Evolutionary conservation across 2,329 filamentous ascomycete genomes (phyloP), one percentile per base, ranked within the genome.

Genomic region (Graphilbum ipis-grandicollis): DNA sequence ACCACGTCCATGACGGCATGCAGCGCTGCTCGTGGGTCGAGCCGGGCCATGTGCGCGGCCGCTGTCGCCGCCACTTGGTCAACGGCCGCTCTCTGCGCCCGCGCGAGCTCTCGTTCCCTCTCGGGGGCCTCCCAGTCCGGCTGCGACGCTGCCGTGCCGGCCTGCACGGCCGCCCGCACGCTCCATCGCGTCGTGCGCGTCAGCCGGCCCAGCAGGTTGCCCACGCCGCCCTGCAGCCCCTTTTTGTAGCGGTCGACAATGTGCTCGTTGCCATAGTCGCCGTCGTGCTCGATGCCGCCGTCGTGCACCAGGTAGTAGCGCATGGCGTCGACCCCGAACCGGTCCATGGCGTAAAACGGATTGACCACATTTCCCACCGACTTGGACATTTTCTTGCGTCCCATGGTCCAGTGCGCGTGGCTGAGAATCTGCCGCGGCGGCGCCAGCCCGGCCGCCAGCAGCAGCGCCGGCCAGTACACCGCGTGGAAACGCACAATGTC

Each of bases 401-500:
- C 82, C 58, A 98, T 76, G 13, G 85, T 93, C 90, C 92, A 98
- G 54, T 98, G 90, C 2, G 79, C 85, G 52, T 98, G 90, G 36
- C 83, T 83, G 3, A 98, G 63, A 23, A 98, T 71, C 43, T 75
- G 75, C 50, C 75, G 78, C 1, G 90, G 84, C 1, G 81, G 62
- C 1, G 83, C 79, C 5, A 96, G 64, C 36, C 77, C 75, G 13
- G 94, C 63, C 2, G 90, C 88, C 68, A 98, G 79, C 14, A 98
- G 73, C 47, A 98, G 79, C 4, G 90, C 90, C 0, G 90, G 90
- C 90, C 92, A 98, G 63, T 98, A 98, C 34, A 98, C 77, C 55
- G 83, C 88, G 54, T 98, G 92, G 56, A 98, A 98, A 15, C 85
- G 79, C 39, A 93, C 65, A 45, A 98, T 98, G 54, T 98, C 90